Conservation (phyloP, 768 basidiomycete genomes). For the Hericium erinaceus region DNA sequence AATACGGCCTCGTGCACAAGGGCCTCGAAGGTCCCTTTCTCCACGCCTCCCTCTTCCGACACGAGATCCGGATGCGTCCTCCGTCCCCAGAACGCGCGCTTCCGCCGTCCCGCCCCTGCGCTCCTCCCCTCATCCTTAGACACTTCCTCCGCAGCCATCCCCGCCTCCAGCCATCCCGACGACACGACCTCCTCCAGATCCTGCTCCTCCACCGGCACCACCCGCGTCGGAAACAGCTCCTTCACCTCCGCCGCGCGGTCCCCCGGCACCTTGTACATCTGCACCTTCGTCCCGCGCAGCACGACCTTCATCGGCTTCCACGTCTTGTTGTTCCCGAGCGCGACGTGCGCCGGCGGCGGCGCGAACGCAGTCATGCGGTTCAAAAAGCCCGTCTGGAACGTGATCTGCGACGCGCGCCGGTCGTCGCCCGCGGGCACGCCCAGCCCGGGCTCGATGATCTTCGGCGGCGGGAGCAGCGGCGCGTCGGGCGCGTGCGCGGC, state of each 20-base stretch:
- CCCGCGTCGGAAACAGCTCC: slow-evolving; percentile 61
- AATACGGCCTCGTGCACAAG: slow-evolving; percentile 77
- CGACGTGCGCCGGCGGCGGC: slow-evolving; percentile 25
- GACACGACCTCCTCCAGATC: slow-evolving; percentile 26
- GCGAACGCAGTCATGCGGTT: slow-evolving; percentile 54
- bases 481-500: slow-evolving; percentile 16
- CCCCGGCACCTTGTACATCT: slow-evolving; percentile 77
- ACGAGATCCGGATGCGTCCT: slow-evolving; percentile 64
- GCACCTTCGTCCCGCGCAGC: slow-evolving; percentile 75
- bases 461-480: slow-evolving; percentile 40
- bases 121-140: slow-evolving; percentile 27
- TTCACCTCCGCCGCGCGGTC: slow-evolving; percentile 58
- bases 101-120: slow-evolving; percentile 34
- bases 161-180: slow-evolving; percentile 5
- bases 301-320: slow-evolving; percentile 88
- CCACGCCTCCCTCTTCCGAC: slow-evolving; percentile 33
- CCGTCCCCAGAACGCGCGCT: slow-evolving; percentile 71
- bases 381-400: slow-evolving; percentile 67
- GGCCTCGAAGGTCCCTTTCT: slow-evolving; percentile 69
- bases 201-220: slow-evolving; percentile 47
- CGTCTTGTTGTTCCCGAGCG: slow-evolving; percentile 35
- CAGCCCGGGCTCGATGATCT: slow-evolving; percentile 32
- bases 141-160: slow-evolving; percentile 17
- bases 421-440: slow-evolving; percentile 25
- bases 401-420: slow-evolving; percentile 69